Conservation (phyloP, 768 basidiomycete species). For the Calocybe gangraenosa region DNA sequence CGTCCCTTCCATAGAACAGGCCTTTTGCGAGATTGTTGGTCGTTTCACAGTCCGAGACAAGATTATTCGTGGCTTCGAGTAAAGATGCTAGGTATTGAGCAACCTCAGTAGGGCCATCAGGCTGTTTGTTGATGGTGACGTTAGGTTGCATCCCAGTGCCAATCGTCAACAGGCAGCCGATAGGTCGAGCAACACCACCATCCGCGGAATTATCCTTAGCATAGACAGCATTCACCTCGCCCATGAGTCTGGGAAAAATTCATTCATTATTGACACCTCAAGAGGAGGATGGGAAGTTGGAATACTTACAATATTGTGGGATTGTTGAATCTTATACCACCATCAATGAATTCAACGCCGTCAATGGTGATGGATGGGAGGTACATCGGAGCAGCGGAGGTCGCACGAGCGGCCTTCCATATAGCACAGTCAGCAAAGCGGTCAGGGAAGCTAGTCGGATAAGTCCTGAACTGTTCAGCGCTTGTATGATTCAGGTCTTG, state of each 20-base stretch:
- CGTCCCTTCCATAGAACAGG: conserved; percentile 7
- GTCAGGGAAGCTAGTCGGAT: conserved; percentile 23
- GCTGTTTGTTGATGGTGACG: conserved; percentile 3
- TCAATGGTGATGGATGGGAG: conserved; percentile 25
- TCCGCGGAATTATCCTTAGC: conserved; percentile 1
- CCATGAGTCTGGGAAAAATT: conserved; percentile 18
- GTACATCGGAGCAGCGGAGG: conserved; percentile 30
- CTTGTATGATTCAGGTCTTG: conserved; percentile 22
- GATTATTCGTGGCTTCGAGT: conserved; percentile 1
- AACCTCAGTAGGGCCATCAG: not conserved
- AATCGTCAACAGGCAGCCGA: conserved; percentile 8
- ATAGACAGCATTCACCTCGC: conserved; percentile 19
- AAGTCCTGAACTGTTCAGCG: conserved; percentile 27
- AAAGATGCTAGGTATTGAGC: conserved; percentile 2
- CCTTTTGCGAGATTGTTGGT: conserved; percentile 7
- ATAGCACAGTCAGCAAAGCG: conserved; percentile 24
- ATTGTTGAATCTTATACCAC: conserved; percentile 28
- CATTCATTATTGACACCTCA: not conserved
- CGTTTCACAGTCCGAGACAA: conserved; percentile 12
- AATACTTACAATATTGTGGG: conserved; percentile 22
- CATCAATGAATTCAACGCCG: conserved; percentile 26
- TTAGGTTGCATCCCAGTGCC: conserved; percentile 13
- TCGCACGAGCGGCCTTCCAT: conserved; percentile 32
- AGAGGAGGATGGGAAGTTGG: not conserved
- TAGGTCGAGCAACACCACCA: conserved; percentile 9